A percentile compares a stretch with the other conserved stretches of the same genome.
phyloP scores from a whole-genome alignment of 2,329 filamentous ascomycete genomes.

The Mycosphaerelloides madeirae region DNA sequence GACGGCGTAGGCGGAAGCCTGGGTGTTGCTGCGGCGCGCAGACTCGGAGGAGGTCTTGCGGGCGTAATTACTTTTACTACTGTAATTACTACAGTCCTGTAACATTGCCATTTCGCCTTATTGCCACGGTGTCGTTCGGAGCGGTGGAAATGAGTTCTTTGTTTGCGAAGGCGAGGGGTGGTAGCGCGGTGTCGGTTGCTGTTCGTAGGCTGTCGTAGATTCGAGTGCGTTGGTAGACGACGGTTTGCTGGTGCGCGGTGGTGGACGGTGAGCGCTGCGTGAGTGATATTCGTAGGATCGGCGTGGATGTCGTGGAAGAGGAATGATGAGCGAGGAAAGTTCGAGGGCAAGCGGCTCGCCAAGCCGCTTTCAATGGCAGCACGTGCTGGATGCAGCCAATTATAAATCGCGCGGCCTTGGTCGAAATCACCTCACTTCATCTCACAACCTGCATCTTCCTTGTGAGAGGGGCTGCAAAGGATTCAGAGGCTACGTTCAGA shows the following conservation, averaged over 20 bases:
- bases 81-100: slow-evolving; percentile 62
- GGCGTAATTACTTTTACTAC: slow-evolving; percentile 61
- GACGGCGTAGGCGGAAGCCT: slow-evolving; percentile 88
- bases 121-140: slow-evolving; percentile 43
- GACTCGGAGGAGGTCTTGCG: slow-evolving; percentile 51
- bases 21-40: slow-evolving; percentile 67
- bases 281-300: background rate
- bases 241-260: background rate
- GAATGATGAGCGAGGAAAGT: no score
- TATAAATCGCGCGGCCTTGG: no score
- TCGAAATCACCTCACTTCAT: no score
- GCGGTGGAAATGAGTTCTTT: background rate
- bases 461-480: no score
- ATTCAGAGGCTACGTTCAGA: no score
- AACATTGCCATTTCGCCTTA: slow-evolving; percentile 61
- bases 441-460: no score
- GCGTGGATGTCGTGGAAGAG: background rate
- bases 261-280: background rate
- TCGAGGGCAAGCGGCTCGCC: no score
- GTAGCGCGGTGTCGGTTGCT: slow-evolving; percentile 4
- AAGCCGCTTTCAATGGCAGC: no score
- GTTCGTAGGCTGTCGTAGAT: slow-evolving; percentile 1
- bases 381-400: no score
- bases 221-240: background rate
- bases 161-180: slow-evolving; percentile 1